Evolutionary conservation across 2,329 filamentous ascomycete genomes (phyloP).

Genomic region (Corynespora cassiicola): DNA sequence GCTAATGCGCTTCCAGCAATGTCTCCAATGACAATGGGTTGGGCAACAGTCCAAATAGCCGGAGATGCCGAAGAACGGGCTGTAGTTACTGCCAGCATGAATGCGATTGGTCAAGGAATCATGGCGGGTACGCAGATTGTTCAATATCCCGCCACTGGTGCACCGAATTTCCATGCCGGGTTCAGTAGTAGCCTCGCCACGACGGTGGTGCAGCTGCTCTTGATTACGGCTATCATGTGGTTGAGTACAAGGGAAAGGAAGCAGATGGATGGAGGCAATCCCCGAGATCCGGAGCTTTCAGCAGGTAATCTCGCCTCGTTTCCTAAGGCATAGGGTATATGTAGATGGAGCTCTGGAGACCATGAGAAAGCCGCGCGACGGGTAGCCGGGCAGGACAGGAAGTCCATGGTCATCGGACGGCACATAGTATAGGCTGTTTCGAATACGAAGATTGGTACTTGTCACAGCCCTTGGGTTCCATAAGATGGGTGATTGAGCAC

Average conservation of each 20-base stretch:
- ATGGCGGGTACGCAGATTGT: slow-evolving; percentile 49
- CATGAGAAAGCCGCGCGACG: no score
- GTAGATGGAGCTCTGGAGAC: no score
- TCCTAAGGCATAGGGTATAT: no score
- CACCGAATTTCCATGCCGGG: slow-evolving; percentile 40
- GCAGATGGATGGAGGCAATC: no score
- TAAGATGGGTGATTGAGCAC: no score
- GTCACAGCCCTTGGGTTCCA: no score
- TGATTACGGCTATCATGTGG: slow-evolving; percentile 6
- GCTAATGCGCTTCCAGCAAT: slow-evolving; percentile 14
- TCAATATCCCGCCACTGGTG: slow-evolving; percentile 46
- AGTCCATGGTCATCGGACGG: no score
- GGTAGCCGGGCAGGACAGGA: no score
- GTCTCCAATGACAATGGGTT: slow-evolving; percentile 47
- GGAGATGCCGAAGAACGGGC: slow-evolving; percentile 45
- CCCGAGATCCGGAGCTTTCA: no score
- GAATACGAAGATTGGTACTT: no score
- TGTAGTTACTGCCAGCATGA: slow-evolving; percentile 52
- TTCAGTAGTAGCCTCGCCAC: slow-evolving; percentile 39
- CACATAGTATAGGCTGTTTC: no score
- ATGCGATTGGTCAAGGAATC: slow-evolving; percentile 52
- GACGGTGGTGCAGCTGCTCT: slow-evolving; percentile 38
- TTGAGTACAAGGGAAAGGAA: slow-evolving; percentile 7
- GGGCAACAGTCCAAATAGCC: slow-evolving; percentile 33
- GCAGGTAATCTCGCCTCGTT: no score